Conservation (phyloP, 2,329 filamentous ascomycete genomes). For the Penicillium freii region DNA sequence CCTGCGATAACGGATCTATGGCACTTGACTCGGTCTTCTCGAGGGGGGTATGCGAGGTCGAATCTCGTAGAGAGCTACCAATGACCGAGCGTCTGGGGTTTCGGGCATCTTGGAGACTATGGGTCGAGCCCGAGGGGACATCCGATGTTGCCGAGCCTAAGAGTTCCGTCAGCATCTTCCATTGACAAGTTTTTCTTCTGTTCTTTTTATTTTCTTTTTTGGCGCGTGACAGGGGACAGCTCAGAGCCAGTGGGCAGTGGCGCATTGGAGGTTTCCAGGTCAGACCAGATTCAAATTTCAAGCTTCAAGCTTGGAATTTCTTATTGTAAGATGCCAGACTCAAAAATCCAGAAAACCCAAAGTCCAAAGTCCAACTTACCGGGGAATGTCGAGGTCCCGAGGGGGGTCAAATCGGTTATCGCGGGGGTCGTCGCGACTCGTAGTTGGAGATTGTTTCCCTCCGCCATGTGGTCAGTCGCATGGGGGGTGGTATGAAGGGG, state of each 20-base stretch:
- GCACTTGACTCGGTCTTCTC: conserved; percentile 43
- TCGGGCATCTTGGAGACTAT: conserved; percentile 30
- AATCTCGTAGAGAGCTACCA: conserved; percentile 26
- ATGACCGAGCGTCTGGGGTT: conserved; percentile 20
- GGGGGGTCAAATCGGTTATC: conserved; percentile 20
- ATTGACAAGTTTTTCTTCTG: neutral
- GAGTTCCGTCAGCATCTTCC: conserved; percentile 9
- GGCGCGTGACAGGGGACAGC: neutral
- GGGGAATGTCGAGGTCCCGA: conserved; percentile 20
- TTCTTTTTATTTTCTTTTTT: neutral
- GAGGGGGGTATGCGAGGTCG: conserved; percentile 26
- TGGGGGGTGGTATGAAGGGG: conserved; percentile 15
- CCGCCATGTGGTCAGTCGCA: conserved; percentile 33
- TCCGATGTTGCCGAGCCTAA: conserved; percentile 32
- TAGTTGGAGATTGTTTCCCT: conserved; percentile 30
- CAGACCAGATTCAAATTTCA: conserved; percentile 4
- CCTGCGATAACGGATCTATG: conserved; percentile 68
- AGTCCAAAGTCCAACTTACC: conserved; percentile 23
- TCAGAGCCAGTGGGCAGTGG: neutral
- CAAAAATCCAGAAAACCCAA: neutral
- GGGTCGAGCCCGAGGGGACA: conserved; percentile 32
- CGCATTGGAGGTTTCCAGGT: neutral
- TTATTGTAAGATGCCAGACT: neutral
- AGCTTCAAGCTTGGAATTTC: neutral
- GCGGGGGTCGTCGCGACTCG: conserved; percentile 26